Evolutionary conservation across 2,329 filamentous ascomycete genomes (phyloP), one percentile per base, ranked within the genome.

Genomic region (Davidsoniella australis): DNA sequence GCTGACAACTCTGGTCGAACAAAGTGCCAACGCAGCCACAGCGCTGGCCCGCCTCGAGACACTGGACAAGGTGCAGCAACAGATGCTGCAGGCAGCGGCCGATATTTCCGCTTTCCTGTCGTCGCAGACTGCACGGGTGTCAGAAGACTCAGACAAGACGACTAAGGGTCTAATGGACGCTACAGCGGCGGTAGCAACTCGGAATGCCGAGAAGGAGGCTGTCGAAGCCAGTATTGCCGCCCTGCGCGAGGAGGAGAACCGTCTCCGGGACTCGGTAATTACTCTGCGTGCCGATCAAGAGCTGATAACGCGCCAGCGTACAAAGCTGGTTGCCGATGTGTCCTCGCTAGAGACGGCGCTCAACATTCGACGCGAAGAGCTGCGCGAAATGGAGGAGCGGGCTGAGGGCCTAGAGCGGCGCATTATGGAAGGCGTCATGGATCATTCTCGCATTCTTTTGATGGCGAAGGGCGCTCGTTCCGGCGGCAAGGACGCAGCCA

Each of bases 381-480:
- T 98, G 52, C 78, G 85, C 42, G 74, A 83, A 23, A 95, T 98
- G 84, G 89, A 96, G 62, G 70, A 75, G 9, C 83, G 89, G 54
- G 91, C 89, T 2, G 87, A 95, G 62, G 76, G 78, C 3, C 71
- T 98, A 20, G 91, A 98, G 66, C 83, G 88, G 47, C 80, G 91
- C 23, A 94, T 98, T 56, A 68, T 98, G 29, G 89, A 96, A 56
- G 88, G 89, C 23, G 85, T 96, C 54, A 93, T 98, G 67, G 88
- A 96, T 58, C 89, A 96, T 62, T 95, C 89, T 17, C 82, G 89
- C 5, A 80, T 89, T 23, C 72, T 95, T n/a, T 75, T 96, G 51
- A 83, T 91, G 68, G 70, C 78, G 56, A 81, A 85, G 66, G 67
- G 63, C 56, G 70, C 68, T 57, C 65, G 65, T 9, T 63, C 64